Evolutionary conservation across 495 filamentous ascomycete genomes (phyloP).

Genomic region (Xylaria telfairii): DNA sequence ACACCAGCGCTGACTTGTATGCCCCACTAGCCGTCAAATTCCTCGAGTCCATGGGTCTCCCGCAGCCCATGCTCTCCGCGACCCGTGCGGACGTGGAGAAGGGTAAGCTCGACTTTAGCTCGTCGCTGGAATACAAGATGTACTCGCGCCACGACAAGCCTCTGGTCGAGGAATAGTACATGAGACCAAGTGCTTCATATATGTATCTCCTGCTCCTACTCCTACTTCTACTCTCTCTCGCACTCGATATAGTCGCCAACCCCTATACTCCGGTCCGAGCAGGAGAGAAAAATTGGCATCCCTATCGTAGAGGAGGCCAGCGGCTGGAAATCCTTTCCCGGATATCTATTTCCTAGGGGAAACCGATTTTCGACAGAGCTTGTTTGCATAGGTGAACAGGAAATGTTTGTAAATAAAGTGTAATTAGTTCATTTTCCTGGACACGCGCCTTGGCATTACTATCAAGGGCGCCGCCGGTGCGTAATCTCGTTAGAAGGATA

Average conservation of each 20-base stretch:
- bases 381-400: not conserved
- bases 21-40: constrained; percentile 63
- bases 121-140: constrained; percentile 71
- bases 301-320: not conserved
- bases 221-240: not conserved
- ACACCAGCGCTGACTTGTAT: constrained; percentile 7
- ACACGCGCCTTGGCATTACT: not conserved
- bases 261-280: not conserved
- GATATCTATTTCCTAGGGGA: not conserved
- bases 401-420: not conserved
- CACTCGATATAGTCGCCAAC: not conserved
- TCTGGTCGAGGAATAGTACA: constrained; percentile 33
- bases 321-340: not conserved
- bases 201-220: not conserved
- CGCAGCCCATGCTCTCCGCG: constrained; percentile 72
- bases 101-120: constrained; percentile 73
- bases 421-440: not conserved
- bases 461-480: not conserved
- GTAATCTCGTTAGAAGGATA: not conserved
- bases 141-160: constrained; percentile 70
- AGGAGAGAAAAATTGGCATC: not conserved
- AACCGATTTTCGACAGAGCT: not conserved
- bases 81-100: constrained; percentile 79
- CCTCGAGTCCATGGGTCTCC: constrained; percentile 86
- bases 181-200: not conserved